Percentiles rank a stretch among this genome's conserved stretches.
These are phyloP conservation scores for Microbotryum intermedium DNA, from an alignment of 1,284 basidiomycete genomes.

Conservation along the genomic window DNA sequence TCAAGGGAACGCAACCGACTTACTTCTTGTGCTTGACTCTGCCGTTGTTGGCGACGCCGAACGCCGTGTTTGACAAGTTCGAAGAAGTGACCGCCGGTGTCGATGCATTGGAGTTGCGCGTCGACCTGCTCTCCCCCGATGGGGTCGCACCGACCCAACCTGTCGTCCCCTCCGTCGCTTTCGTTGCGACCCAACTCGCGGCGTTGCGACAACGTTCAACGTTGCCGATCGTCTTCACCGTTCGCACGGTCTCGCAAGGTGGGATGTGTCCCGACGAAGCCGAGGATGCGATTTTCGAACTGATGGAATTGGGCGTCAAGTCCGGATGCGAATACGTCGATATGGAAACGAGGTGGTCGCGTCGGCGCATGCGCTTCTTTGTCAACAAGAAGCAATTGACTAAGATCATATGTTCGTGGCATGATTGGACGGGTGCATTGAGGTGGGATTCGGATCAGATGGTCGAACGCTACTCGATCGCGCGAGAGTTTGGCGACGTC, in stretches of 20 bases:
- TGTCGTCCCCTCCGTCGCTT: constrained; percentile 59
- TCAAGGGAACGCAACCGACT: constrained; percentile 52
- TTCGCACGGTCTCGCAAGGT: constrained; percentile 79
- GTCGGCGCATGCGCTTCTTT: constrained; percentile 55
- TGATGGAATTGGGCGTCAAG: constrained; percentile 70
- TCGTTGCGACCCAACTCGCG: constrained; percentile 74
- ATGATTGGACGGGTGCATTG: constrained; percentile 81
- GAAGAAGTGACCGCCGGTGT: constrained; percentile 49
- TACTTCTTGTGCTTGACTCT: constrained; percentile 91
- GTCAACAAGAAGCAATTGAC: constrained; percentile 58
- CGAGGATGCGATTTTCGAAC: constrained; percentile 62
- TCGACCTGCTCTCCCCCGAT: constrained; percentile 67
- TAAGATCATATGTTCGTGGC: constrained; percentile 83
- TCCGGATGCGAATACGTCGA: constrained; percentile 89
- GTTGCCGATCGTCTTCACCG: constrained; percentile 86
- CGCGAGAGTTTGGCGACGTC: constrained; percentile 67
- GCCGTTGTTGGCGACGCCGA: constrained; percentile 67
- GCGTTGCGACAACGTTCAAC: constrained; percentile 65
- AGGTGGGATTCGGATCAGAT: constrained; percentile 67
- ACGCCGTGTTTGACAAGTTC: constrained; percentile 57
- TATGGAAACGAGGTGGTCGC: constrained; percentile 71
- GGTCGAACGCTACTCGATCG: constrained; percentile 59
- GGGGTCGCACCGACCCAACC: constrained; percentile 44
- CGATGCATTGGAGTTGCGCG: constrained; percentile 87
- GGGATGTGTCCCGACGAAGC: constrained; percentile 80